These are phyloP conservation scores for Physcomitrellopsis africana DNA, from an alignment of 225 moss, liverwort and hornwort genomes.

Conservation along the genomic window DNA sequence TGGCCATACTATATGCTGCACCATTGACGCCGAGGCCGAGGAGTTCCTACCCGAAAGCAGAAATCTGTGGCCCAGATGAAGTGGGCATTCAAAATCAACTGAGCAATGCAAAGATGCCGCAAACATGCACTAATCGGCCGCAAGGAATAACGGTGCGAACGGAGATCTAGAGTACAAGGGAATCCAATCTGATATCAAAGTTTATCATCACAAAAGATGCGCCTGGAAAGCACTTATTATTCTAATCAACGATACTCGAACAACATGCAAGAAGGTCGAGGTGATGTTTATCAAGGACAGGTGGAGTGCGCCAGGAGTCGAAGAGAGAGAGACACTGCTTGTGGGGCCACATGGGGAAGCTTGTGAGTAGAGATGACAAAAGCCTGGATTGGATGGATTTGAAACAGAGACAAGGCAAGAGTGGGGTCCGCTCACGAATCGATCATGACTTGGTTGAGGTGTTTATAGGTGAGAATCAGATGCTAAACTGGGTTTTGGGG, in stretches of 20 bases:
- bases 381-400: background rate
- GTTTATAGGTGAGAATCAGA: background rate
- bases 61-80: too few species aligned
- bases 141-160: too few species aligned
- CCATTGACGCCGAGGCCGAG: too few species aligned
- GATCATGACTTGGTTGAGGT: background rate
- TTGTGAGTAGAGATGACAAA: slow-evolving; percentile 6
- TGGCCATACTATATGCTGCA: too few species aligned
- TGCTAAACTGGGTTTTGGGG: slow-evolving; percentile 26
- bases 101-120: too few species aligned
- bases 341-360: slow-evolving; percentile 11
- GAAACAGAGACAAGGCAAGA: background rate
- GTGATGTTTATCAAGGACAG: slow-evolving; percentile 25
- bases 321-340: background rate
- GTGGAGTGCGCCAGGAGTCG: too few species aligned
- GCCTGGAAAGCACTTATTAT: background rate
- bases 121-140: too few species aligned
- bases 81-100: too few species aligned
- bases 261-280: background rate
- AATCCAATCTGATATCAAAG: slow-evolving; percentile 6
- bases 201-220: background rate
- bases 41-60: too few species aligned
- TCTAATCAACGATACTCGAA: slow-evolving; percentile 14
- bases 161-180: background rate
- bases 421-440: slow-evolving; percentile 24